phyloP scores from a whole-genome alignment of 1,139 yeast genomes.

The Yamadazyma pseudoaaseri region DNA sequence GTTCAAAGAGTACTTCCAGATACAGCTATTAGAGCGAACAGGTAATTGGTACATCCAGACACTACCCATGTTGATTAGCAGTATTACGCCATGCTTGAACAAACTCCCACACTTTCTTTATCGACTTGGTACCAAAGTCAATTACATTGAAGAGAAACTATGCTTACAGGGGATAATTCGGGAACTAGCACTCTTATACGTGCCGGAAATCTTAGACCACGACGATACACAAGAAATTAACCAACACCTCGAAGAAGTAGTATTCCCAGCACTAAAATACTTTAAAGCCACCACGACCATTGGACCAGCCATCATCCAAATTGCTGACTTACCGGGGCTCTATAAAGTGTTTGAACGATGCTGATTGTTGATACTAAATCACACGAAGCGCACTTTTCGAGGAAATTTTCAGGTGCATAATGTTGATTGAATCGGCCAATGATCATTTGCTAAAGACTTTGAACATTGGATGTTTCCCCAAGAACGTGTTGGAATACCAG shows the following conservation, averaged over 20 bases:
- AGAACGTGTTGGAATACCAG: constrained; percentile 30
- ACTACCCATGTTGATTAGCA: constrained; percentile 68
- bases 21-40: constrained; percentile 32
- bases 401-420: constrained; percentile 3
- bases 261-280: too few species aligned
- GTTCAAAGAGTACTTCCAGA: constrained; percentile 76
- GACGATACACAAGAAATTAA: constrained; percentile 24
- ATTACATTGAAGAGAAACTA: constrained; percentile 64
- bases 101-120: constrained; percentile 70
- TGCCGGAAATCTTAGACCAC: constrained; percentile 56
- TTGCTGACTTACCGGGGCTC: constrained; percentile 89
- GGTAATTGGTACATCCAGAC: constrained; percentile 37
- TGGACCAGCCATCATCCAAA: constrained; percentile 75
- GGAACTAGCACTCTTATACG: constrained; percentile 71
- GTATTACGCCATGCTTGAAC: constrained; percentile 57
- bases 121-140: constrained; percentile 54
- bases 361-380: constrained; percentile 20
- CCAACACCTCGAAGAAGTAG: constrained; percentile 47
- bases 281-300: too few species aligned
- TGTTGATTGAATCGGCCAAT: constrained; percentile 13
- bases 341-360: constrained; percentile 94
- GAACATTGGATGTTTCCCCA: constrained; percentile 42
- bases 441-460: constrained; percentile 20
- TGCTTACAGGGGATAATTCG: constrained; percentile 66
- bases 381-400: constrained; percentile 1